A percentile compares a stretch with the other conserved stretches of the same genome.
phyloP scores from a whole-genome alignment of 2,329 filamentous ascomycete genomes.

The Aureobasidium mangrovei region DNA sequence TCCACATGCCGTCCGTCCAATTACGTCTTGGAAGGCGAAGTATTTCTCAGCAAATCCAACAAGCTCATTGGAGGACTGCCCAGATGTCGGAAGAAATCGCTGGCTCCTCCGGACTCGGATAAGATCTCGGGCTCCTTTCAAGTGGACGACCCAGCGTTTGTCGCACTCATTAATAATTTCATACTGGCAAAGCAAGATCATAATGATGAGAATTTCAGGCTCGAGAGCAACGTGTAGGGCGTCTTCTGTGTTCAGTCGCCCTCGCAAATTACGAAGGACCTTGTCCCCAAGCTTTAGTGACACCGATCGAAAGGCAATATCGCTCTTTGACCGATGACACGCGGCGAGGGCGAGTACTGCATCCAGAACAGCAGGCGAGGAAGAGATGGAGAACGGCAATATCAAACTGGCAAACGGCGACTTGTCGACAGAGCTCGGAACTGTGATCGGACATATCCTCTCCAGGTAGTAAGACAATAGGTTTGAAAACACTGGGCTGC shows the following conservation, averaged over 20 bases:
- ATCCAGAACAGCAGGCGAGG: slow-evolving; percentile 31
- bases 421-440: slow-evolving; percentile 27
- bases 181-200: slow-evolving; percentile 40
- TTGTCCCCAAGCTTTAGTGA: slow-evolving; percentile 32
- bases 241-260: slow-evolving; percentile 26
- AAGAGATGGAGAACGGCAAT: slow-evolving; percentile 31
- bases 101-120: slow-evolving; percentile 31
- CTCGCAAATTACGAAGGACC: slow-evolving; percentile 30
- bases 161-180: slow-evolving; percentile 36
- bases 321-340: slow-evolving; percentile 29
- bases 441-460: slow-evolving; percentile 34
- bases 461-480: slow-evolving; percentile 34
- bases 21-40: slow-evolving; percentile 45
- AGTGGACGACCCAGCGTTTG: slow-evolving; percentile 40
- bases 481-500: slow-evolving; percentile 23
- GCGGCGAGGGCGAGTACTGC: slow-evolving; percentile 33
- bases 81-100: slow-evolving; percentile 2
- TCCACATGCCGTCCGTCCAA: slow-evolving; percentile 43
- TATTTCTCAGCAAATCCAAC: slow-evolving; percentile 37
- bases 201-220: slow-evolving; percentile 32
- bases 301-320: slow-evolving; percentile 25
- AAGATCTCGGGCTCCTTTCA: slow-evolving; percentile 40
- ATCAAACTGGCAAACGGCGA: slow-evolving; percentile 34
- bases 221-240: slow-evolving; percentile 17
- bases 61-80: slow-evolving; percentile 13